Percentiles rank a stretch among this genome's conserved stretches.
These are phyloP conservation scores for Trichoderma asperelloides DNA, from an alignment of 495 filamentous ascomycete species.

Conservation along the genomic window DNA sequence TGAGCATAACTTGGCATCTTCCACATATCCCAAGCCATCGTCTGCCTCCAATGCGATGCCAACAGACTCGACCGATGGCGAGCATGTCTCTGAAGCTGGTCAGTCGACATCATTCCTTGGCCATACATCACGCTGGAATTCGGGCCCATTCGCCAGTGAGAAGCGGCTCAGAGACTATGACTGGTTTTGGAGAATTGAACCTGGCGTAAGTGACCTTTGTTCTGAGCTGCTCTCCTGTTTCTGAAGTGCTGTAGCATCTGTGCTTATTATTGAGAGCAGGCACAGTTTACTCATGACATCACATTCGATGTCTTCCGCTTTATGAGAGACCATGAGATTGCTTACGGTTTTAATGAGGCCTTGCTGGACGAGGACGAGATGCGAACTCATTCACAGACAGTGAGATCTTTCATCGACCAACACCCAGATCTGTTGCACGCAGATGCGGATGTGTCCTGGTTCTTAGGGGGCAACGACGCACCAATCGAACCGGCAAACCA, in stretches of 20 bases:
- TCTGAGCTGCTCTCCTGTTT: not conserved
- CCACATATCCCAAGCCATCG: not conserved
- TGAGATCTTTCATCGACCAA: constrained; percentile 34
- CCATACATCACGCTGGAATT: constrained; percentile 65
- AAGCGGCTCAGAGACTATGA: constrained; percentile 55
- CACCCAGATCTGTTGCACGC: constrained; percentile 39
- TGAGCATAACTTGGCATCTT: constrained; percentile 50
- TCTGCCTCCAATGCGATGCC: constrained; percentile 31
- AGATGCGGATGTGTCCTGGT: constrained; percentile 42
- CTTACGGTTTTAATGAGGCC: constrained; percentile 55
- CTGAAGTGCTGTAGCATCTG: not conserved
- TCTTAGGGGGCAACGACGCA: constrained; percentile 24
- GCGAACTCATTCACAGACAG: constrained; percentile 40
- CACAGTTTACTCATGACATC: constrained; percentile 61
- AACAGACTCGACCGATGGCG: not conserved
- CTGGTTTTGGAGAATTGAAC: constrained; percentile 48
- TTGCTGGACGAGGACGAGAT: constrained; percentile 44
- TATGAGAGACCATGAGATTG: constrained; percentile 65
- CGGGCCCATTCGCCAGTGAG: constrained; percentile 68
- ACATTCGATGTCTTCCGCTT: constrained; percentile 63
- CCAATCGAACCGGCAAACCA: not conserved
- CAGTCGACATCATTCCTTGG: not conserved
- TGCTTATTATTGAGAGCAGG: constrained; percentile 14
- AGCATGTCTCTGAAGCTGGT: not conserved
- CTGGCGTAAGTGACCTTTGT: constrained; percentile 9